Conservation (phyloP, 108 stramenopile species). For the Fistulifera solaris region DNA sequence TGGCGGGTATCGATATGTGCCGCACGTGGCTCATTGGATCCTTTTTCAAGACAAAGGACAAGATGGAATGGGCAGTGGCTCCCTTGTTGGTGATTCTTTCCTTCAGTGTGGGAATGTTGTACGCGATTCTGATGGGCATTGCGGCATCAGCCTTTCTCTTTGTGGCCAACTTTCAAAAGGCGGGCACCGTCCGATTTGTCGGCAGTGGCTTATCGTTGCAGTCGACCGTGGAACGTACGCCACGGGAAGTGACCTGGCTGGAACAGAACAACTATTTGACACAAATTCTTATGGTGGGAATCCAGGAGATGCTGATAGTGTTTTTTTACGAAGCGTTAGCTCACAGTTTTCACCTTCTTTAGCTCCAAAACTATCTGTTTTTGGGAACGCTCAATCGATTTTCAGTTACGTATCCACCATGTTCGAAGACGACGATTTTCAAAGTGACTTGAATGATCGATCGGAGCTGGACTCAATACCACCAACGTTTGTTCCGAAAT, state of each 20-base stretch:
- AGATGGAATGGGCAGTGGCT: conserved; percentile 55
- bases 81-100: conserved; percentile 55
- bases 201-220: conserved; percentile 54
- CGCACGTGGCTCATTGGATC: conserved; percentile 49
- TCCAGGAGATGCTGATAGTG: too few species aligned
- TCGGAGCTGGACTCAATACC: conserved; percentile 10
- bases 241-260: conserved; percentile 43
- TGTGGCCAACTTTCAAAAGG: conserved; percentile 57
- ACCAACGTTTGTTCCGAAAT: conserved; percentile 39
- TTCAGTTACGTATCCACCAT: conserved; percentile 60
- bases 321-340: too few species aligned
- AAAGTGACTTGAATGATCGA: conserved; percentile 5
- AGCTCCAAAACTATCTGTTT: conserved; percentile 78
- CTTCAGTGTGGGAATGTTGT: conserved; percentile 41
- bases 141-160: conserved; percentile 63
- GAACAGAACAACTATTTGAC: conserved; percentile 61
- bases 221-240: conserved; percentile 53
- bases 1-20: conserved; percentile 45
- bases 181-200: conserved; percentile 65
- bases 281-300: conserved; percentile 61
- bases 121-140: conserved; percentile 56
- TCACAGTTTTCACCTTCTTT: too few species aligned
- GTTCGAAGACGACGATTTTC: conserved; percentile 50
- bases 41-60: conserved; percentile 40
- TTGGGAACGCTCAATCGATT: conserved; percentile 66